Base-by-base conservation (phyloP, 2,329 filamentous ascomycete species). In the Gnomoniopsis smithogilvyi region DNA sequence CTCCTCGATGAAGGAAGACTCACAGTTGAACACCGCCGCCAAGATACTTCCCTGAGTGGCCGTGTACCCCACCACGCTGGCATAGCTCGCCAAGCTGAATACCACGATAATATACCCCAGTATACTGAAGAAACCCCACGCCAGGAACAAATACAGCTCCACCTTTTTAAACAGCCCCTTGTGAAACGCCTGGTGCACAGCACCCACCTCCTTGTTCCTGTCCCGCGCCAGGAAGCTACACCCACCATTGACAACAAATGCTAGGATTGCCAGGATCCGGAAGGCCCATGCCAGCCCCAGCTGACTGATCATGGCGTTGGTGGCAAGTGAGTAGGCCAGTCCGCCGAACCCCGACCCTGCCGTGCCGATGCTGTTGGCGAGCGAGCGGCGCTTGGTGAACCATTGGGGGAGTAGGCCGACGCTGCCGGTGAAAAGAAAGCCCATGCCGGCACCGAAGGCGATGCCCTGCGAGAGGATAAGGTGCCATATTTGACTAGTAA, bases 271-370 rank as follows among this genome's bases (percentile, higher is more conserved):
- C 0, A 89, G 73, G 33, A 88, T 81, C 12, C 87, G 77, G 64
- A 89, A 89, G 0, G 86, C 79, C 89, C 89, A 91, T 0, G 79
- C 74, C 3, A 91, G 73, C 0, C 86, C 83, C 8, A 91, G 77
- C 19, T 78, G 79, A 30, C 80, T 69, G 58, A 92, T 88, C 81
- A 91, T 89, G 41, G 86, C 83, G 33, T 88, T 86, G 0, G 87
- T 79, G 0, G 83, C 84, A 6, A 92, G 78, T 1, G 84, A 86
- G 72, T 91, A 92, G 2, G 84, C 71, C 30, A 92, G 74, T 0
- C 91, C 91, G n/a, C 90, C 90, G 6, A 93, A 76, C 0, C 90
- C 90, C 17, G 84, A 87, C 1, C 90, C 91, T n/a, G 83, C 81
- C 1, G 88, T 83, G 0, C 82, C 78, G 19, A 90, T 78, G 1